These are phyloP conservation scores for Suillus variegatus DNA, from an alignment of 768 basidiomycete species.

Conservation along the genomic window DNA sequence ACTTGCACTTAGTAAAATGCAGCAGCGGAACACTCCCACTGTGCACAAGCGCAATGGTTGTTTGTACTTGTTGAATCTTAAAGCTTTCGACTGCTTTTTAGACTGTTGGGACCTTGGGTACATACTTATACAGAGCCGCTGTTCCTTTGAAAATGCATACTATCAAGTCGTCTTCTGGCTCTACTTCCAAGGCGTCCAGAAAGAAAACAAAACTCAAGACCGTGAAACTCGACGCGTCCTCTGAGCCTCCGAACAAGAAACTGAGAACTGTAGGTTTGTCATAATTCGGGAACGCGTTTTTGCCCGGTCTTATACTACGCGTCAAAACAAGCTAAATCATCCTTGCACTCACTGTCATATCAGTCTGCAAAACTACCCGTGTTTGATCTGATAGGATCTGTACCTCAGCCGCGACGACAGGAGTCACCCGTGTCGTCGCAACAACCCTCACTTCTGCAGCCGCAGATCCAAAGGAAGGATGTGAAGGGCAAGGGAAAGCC, in stretches of 20 bases:
- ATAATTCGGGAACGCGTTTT: not conserved
- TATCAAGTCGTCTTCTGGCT: not conserved
- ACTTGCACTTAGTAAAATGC: too few species aligned
- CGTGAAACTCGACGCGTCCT: slow-evolving; percentile 20
- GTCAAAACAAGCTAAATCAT: slow-evolving; percentile 3
- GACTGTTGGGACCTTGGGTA: too few species aligned
- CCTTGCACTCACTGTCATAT: not conserved
- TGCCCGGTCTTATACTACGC: not conserved
- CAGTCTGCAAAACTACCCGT: slow-evolving; percentile 22
- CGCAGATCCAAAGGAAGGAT: slow-evolving; percentile 11
- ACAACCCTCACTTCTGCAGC: not conserved
- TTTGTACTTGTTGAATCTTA: not conserved
- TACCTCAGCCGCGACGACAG: slow-evolving; percentile 9
- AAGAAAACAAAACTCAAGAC: slow-evolving; percentile 24
- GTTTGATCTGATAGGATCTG: slow-evolving; percentile 24
- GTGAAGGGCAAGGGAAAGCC: slow-evolving; percentile 29
- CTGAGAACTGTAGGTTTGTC: slow-evolving; percentile 11
- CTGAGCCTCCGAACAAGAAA: slow-evolving; percentile 26
- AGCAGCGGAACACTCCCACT: too few species aligned
- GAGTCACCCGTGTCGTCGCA: slow-evolving; percentile 4
- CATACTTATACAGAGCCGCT: not conserved
- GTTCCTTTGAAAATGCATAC: not conserved
- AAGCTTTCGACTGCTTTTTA: not conserved
- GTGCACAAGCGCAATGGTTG: not conserved
- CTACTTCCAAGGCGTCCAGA: not conserved